Percentiles rank a stretch among this genome's conserved stretches.
phyloP scores from a whole-genome alignment of 1,284 basidiomycete genomes.

The Cryptococcus hybrid region DNA sequence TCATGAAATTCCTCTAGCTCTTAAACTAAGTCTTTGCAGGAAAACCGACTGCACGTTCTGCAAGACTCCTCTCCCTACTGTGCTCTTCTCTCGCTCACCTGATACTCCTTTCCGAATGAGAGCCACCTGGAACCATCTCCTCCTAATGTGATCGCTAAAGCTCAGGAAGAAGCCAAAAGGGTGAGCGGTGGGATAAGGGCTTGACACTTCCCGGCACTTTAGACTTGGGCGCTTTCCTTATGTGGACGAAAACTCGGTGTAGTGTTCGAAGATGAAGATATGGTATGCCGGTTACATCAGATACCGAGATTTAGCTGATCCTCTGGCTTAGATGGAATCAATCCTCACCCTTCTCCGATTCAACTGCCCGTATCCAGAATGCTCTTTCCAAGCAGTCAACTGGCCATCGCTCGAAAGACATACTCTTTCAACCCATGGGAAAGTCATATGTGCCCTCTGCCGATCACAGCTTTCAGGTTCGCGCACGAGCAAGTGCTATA shows the following conservation, averaged over 20 bases:
- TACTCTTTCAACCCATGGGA: constrained; percentile 59
- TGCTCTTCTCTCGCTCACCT: constrained; percentile 77
- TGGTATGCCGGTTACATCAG: constrained; percentile 48
- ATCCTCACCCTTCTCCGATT: constrained; percentile 84
- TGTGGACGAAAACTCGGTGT: constrained; percentile 74
- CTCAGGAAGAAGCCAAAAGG: constrained; percentile 39
- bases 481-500: constrained; percentile 92
- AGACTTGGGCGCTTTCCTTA: constrained; percentile 51
- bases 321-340: constrained; percentile 68
- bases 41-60: constrained; percentile 92
- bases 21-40: constrained; percentile 27
- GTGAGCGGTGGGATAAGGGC: constrained; percentile 39
- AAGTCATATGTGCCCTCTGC: constrained; percentile 85
- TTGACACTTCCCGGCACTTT: constrained; percentile 42
- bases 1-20: neutral
- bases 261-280: constrained; percentile 84
- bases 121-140: constrained; percentile 55
- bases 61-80: constrained; percentile 79
- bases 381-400: constrained; percentile 77
- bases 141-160: constrained; percentile 29
- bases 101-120: constrained; percentile 65
- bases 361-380: constrained; percentile 78
- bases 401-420: constrained; percentile 83
- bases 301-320: neutral
- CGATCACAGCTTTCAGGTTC: constrained; percentile 92